Percentiles rank a stretch among this genome's conserved stretches.
Evolutionary conservation across 1,139 yeast genomes (phyloP).

Genomic region (Geotrichum reessii): DNA sequence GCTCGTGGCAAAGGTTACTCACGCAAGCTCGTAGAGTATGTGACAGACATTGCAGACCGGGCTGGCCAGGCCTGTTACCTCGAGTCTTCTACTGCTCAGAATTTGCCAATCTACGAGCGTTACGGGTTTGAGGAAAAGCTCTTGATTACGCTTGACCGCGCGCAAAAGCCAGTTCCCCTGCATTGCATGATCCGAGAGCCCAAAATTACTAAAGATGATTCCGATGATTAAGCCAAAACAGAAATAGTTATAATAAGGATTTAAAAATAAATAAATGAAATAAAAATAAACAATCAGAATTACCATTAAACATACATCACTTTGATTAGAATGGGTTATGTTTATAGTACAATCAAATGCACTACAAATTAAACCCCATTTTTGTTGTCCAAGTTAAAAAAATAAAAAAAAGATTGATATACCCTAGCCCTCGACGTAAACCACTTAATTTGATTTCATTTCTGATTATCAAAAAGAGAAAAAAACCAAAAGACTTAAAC

Average conservation of each 20-base stretch:
- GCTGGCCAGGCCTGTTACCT: conserved; percentile 46
- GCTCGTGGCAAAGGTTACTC: conserved; percentile 67
- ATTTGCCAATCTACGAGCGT: conserved; percentile 53
- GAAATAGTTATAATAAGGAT: too few species aligned
- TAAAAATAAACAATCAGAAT: too few species aligned
- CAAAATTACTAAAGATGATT: conserved; percentile 18
- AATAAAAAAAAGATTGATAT: too few species aligned
- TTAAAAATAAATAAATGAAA: too few species aligned
- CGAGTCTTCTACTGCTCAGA: conserved; percentile 51
- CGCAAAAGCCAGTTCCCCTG: conserved; percentile 22
- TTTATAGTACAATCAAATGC: too few species aligned
- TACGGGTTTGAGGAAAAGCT: conserved; percentile 44
- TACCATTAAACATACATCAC: too few species aligned
- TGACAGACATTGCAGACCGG: conserved; percentile 49
- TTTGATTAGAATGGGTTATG: too few species aligned
- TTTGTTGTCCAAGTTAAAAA: background rate
- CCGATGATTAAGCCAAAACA: conserved; percentile 19
- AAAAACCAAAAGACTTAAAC: background rate
- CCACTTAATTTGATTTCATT: background rate
- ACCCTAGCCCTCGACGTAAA: background rate
- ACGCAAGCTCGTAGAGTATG: conserved; percentile 51
- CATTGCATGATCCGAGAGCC: conserved; percentile 29
- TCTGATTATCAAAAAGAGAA: background rate
- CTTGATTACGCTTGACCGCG: conserved; percentile 21
- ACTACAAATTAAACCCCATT: background rate